Base-by-base conservation (phyloP, 208 protist species). In the Acanthamoeba royreba region DNA sequence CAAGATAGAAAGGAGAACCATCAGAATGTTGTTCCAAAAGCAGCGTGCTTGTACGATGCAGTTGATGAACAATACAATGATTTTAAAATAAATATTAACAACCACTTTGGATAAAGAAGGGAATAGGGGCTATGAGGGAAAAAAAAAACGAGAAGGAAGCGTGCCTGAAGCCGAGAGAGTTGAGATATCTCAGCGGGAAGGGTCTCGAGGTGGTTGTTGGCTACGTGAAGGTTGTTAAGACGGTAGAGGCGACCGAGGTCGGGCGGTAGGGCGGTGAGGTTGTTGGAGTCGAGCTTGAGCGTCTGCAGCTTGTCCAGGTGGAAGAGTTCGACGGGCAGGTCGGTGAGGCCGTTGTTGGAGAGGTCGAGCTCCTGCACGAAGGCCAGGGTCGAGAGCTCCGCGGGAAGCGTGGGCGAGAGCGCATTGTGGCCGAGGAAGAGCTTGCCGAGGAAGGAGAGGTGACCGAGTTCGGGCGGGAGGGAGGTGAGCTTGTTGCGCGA, bases 291-390 rank as follows among this genome's bases (percentile, higher is more conserved):
- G 28, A 92, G 88, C 66, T 55, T 74, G 7, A 92, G 63, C 7
- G 5, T 42, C 66, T 81, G 40, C 22, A 92, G 88, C 88, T 92
- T 74, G 33, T 74, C 63, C 22, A 92, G 63, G 19, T 81, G n/a
- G 61, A 49, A 92, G 63, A 92, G n/a, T 4, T 92, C 88, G 40
- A 55, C 35, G 31, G 88, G 88, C 0, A 92, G 43, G 42, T 53
- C 46, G 43, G 17, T 40, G 0, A 92, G 47, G 63, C 66, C 35
- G 66, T 92, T 92, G 88, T 49, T 31, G 19, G 53, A 81, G 7
- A 92, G 88, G 35, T 92, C 88, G 33, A 92, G 88, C 66, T 92
- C 88, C 31, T 92, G 45, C 13, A 92, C 47, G 63, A 92, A 92
- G 66, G 55, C 5, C n/a, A 92, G 31, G 45, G 25, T 61, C 31